These are phyloP conservation scores for Senecio squalidus DNA, from an alignment of 140 eudicot genomes.

Conservation along the genomic window DNA sequence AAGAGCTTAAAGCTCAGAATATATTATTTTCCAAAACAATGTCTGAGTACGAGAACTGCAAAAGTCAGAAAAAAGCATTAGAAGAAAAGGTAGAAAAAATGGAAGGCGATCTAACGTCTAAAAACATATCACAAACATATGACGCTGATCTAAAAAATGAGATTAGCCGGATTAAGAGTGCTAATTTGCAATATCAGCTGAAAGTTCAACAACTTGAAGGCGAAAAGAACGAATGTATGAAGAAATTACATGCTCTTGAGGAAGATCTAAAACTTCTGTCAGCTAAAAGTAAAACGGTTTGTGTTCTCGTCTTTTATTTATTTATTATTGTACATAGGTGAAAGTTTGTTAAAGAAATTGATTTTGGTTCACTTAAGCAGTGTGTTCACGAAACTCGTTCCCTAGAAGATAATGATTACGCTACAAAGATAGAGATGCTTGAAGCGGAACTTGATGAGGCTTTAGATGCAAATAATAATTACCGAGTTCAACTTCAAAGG, in stretches of 20 bases:
- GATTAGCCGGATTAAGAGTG: slow-evolving; percentile 48
- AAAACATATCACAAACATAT: slow-evolving; percentile 27
- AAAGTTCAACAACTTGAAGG: slow-evolving; percentile 60
- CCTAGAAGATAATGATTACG: slow-evolving; percentile 34
- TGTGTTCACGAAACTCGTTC: slow-evolving; percentile 18
- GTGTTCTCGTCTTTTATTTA: slow-evolving; percentile 7
- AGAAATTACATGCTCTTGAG: slow-evolving; percentile 52
- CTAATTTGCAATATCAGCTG: slow-evolving; percentile 50
- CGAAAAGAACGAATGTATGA: slow-evolving; percentile 54
- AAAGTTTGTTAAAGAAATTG: background rate
- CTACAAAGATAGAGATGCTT: slow-evolving; percentile 44
- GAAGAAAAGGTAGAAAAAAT: slow-evolving; percentile 55
- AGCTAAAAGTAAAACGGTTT: slow-evolving; percentile 43
- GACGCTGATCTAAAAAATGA: slow-evolving; percentile 50
- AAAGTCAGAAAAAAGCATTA: slow-evolving; percentile 23
- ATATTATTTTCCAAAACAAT: slow-evolving; percentile 28
- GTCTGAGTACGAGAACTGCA: slow-evolving; percentile 58
- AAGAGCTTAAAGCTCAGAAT: slow-evolving; percentile 51
- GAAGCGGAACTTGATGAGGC: slow-evolving; percentile 65
- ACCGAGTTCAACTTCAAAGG: slow-evolving; percentile 59
- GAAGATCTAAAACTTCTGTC: slow-evolving; percentile 37
- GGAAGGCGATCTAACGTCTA: slow-evolving; percentile 43
- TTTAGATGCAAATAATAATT: slow-evolving; percentile 45
- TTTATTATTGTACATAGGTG: background rate
- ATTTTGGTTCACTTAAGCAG: slow-evolving; percentile 21